These are phyloP conservation scores for Kalanchoe fedtschenkoi DNA, from an alignment of 164 flowering plant genomes.

Conservation along the genomic window DNA sequence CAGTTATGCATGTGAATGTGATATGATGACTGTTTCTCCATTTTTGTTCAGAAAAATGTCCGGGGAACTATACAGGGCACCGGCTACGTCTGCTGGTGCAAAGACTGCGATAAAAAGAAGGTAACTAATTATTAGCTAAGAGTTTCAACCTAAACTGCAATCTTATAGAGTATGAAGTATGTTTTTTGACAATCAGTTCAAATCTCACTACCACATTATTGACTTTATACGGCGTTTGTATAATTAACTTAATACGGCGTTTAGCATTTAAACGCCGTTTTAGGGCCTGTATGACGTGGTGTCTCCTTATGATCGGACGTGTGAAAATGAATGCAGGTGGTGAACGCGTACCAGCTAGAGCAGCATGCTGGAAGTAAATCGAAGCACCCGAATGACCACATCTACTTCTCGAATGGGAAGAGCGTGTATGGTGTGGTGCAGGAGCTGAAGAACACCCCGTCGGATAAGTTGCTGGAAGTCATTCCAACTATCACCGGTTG, in stretches of 20 bases:
- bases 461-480: slow-evolving; percentile 39
- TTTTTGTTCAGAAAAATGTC: slow-evolving; percentile 28
- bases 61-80: slow-evolving; percentile 38
- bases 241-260: background rate
- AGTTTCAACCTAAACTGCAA: no score
- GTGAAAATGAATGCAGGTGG: slow-evolving; percentile 20
- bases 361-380: slow-evolving; percentile 60
- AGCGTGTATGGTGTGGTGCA: slow-evolving; percentile 55
- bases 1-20: no score
- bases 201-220: no score
- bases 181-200: background rate
- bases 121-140: background rate
- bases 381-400: slow-evolving; percentile 59
- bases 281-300: no score
- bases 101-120: slow-evolving; percentile 35
- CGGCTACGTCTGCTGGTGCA: slow-evolving; percentile 49
- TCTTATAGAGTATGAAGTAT: background rate
- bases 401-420: slow-evolving; percentile 65
- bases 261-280: background rate
- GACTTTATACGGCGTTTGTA: background rate
- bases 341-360: slow-evolving; percentile 64
- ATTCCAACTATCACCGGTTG: slow-evolving; percentile 44
- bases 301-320: no score
- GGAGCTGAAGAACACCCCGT: slow-evolving; percentile 51
- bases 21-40: background rate